Evolutionary conservation across 176 grass and related monocot genomes (phyloP).

Genomic region (Phyllostachys edulis): DNA sequence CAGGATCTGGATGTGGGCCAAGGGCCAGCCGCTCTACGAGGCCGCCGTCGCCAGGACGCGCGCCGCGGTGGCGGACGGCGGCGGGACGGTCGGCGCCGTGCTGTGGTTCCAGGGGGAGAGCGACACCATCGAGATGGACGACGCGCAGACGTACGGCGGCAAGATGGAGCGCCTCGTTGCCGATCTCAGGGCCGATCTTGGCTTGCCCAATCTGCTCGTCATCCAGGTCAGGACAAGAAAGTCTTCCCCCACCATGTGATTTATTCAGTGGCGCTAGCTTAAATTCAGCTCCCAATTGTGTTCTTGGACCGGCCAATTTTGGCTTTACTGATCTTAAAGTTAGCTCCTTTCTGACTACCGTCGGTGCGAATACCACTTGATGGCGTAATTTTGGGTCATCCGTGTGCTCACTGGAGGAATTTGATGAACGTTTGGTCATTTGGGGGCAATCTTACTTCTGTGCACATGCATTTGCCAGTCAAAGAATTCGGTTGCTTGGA

Average conservation of each 20-base stretch:
- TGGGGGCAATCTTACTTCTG: not conserved
- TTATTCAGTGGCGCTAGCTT: not conserved
- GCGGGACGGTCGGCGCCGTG: conserved; percentile 60
- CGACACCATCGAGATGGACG: conserved; percentile 61
- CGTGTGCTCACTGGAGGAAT: not conserved
- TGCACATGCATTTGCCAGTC: not conserved
- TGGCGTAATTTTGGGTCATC: not conserved
- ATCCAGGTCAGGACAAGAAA: conserved; percentile 55
- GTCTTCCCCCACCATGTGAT: not conserved
- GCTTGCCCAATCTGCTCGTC: conserved; percentile 60
- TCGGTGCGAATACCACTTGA: not conserved
- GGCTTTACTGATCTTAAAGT: not conserved
- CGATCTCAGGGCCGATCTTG: conserved; percentile 76
- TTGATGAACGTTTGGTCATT: not conserved
- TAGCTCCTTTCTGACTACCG: conserved; percentile 10
- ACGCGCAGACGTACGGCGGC: conserved; percentile 57
- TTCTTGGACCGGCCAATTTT: not conserved
- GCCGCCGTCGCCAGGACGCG: conserved; percentile 53
- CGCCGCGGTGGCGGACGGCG: conserved; percentile 44
- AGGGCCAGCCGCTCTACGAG: conserved; percentile 61
- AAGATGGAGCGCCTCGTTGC: conserved; percentile 71
- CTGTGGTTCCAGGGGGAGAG: conserved; percentile 97
- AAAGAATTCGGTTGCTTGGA: not conserved
- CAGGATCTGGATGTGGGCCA: conserved; percentile 77
- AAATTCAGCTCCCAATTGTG: not conserved